These are phyloP conservation scores for Lophium mytilinum DNA, from an alignment of 495 filamentous ascomycete genomes.

Conservation along the genomic window DNA sequence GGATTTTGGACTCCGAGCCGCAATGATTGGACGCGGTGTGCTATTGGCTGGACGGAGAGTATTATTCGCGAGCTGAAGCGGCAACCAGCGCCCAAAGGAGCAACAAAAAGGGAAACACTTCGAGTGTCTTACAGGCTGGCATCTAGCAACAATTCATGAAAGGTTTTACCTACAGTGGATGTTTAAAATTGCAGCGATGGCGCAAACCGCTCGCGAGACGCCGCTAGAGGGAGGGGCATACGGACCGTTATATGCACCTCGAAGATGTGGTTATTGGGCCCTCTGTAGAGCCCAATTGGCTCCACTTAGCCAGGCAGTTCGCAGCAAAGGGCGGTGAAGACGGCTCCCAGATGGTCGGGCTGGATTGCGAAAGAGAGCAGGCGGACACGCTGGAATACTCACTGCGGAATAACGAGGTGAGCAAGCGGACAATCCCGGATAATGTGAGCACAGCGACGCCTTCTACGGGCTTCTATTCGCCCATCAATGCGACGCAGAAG, in stretches of 20 bases:
- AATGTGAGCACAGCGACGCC: conserved; percentile 3
- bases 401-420: neutral
- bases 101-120: too few relatives aligned
- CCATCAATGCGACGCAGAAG: neutral
- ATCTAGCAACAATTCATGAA: neutral
- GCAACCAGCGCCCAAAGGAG: too few relatives aligned
- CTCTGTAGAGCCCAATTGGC: neutral
- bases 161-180: neutral
- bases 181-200: neutral
- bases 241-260: conserved; percentile 10
- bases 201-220: neutral
- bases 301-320: neutral
- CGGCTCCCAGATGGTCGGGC: neutral
- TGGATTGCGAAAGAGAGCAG: neutral
- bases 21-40: neutral
- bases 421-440: conserved; percentile 9
- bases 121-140: neutral
- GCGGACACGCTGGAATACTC: neutral
- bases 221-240: conserved; percentile 10
- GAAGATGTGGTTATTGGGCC: neutral
- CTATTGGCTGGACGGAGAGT: neutral
- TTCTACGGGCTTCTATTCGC: conserved; percentile 19
- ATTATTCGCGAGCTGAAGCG: too few relatives aligned
- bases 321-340: conserved; percentile 20
- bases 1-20: neutral